Percentiles rank a stretch among this genome's conserved stretches.
Evolutionary conservation across 2,329 filamentous ascomycete species (phyloP).

Genomic region (Penicillium verrucosum): DNA sequence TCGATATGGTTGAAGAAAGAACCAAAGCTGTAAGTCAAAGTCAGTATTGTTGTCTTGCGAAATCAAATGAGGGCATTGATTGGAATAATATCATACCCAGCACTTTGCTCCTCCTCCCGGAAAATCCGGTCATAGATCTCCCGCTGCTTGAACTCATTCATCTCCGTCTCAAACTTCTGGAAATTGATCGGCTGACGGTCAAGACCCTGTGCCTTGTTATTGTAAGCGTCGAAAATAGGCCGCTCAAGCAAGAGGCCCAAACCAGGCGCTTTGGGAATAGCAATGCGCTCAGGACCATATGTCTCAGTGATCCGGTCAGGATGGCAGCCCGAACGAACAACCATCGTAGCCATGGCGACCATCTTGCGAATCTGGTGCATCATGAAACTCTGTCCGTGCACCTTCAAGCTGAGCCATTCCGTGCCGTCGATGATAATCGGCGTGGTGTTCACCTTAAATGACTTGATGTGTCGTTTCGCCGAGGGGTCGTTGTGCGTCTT

Average conservation of each 20-base stretch:
- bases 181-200: conserved; percentile 73
- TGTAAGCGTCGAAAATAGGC: conserved; percentile 89
- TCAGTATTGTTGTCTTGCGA: not conserved
- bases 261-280: conserved; percentile 90
- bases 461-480: conserved; percentile 86
- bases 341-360: conserved; percentile 85
- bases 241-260: conserved; percentile 83
- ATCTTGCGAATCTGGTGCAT: conserved; percentile 99
- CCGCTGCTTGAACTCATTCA: conserved; percentile 83
- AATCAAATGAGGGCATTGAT: not conserved
- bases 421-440: conserved; percentile 86
- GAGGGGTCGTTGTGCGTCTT: conserved; percentile 79
- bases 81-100: conserved; percentile 64
- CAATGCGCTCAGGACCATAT: conserved; percentile 69
- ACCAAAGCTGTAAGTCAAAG: conserved; percentile 57
- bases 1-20: conserved; percentile 77
- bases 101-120: conserved; percentile 79
- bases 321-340: conserved; percentile 79
- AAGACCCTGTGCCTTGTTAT: conserved; percentile 65
- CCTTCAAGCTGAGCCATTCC: conserved; percentile 92
- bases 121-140: conserved; percentile 94
- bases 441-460: conserved; percentile 71
- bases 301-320: conserved; percentile 68
- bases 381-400: conserved; percentile 99
- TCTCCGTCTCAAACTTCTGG: conserved; percentile 69